Percentiles rank a stretch among this genome's conserved stretches.
These are phyloP conservation scores for Suhomyces yuchorum DNA, from an alignment of 1,139 yeast species.

Conservation along the genomic window DNA sequence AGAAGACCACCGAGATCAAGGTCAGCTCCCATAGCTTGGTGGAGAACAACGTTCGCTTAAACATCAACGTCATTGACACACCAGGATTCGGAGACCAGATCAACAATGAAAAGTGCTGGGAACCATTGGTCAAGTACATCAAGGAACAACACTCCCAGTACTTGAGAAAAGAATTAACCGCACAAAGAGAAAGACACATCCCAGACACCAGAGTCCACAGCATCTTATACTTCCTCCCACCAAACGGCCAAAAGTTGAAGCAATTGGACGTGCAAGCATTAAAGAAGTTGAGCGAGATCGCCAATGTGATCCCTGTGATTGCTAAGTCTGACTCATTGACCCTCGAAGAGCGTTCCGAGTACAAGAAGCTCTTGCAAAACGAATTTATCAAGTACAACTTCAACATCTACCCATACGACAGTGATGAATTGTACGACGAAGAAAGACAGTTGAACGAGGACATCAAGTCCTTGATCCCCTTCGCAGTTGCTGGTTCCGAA, in stretches of 20 bases:
- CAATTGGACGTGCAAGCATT: conserved; percentile 82
- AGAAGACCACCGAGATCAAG: conserved; percentile 86
- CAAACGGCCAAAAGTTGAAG: conserved; percentile 79
- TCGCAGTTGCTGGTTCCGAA: conserved; percentile 95
- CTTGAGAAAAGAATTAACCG: conserved; percentile 92
- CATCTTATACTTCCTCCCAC: conserved; percentile 86
- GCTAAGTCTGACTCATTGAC: conserved; percentile 93
- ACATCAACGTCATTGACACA: conserved; percentile 87
- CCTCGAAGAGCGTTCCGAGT: conserved; percentile 75
- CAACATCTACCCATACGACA: conserved; percentile 85
- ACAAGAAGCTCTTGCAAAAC: conserved; percentile 72
- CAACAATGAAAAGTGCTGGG: conserved; percentile 96
- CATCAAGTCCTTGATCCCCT: conserved; percentile 81
- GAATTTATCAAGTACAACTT: conserved; percentile 77
- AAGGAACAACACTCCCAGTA: conserved; percentile 95
- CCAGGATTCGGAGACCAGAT: conserved; percentile 98
- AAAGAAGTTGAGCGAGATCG: conserved; percentile 83
- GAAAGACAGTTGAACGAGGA: conserved; percentile 78
- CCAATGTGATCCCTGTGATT: conserved; percentile 93
- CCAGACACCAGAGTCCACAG: conserved; percentile 95
- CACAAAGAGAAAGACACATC: conserved; percentile 84
- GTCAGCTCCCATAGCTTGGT: conserved; percentile 66
- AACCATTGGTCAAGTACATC: conserved; percentile 90
- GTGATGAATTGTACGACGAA: conserved; percentile 72
- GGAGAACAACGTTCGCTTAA: conserved; percentile 86